phyloP scores from a whole-genome alignment of 192 early-diverging fungal genomes.

The Funneliformis mosseae region DNA sequence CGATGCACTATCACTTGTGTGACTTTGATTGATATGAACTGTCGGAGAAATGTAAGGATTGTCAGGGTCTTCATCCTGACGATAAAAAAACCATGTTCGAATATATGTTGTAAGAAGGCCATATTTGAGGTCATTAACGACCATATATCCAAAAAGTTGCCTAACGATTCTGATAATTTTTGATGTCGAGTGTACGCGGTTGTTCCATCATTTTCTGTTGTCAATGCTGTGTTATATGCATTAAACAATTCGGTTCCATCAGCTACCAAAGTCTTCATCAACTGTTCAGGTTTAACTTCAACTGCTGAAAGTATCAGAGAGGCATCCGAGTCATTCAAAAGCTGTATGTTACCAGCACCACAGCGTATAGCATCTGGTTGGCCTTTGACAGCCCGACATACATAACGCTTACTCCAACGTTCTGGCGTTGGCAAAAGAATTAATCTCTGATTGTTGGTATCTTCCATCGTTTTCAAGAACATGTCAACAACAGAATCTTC shows the following conservation, averaged over 20 bases:
- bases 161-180: constrained; percentile 28
- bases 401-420: constrained; percentile 12
- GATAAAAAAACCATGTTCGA: constrained; percentile 28
- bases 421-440: constrained; percentile 6
- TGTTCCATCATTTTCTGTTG: not conserved
- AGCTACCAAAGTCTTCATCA: not conserved
- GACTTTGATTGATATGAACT: constrained; percentile 23
- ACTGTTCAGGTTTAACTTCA: constrained; percentile 18
- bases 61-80: constrained; percentile 1
- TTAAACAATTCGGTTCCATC: constrained; percentile 14
- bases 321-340: not conserved
- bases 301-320: constrained; percentile 9
- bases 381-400: not conserved
- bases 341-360: not conserved
- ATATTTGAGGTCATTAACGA: constrained; percentile 24
- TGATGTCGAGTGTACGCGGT: not conserved
- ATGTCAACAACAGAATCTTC: constrained; percentile 25
- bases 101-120: constrained; percentile 24
- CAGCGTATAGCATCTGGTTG: constrained; percentile 31
- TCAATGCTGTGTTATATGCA: constrained; percentile 24
- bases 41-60: not conserved
- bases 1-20: not conserved
- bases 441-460: constrained; percentile 23
- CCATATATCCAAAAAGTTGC: constrained; percentile 28
- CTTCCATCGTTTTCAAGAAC: constrained; percentile 20